Conservation (phyloP, 1,284 basidiomycete species). For the Heterobasidion irregulare region DNA sequence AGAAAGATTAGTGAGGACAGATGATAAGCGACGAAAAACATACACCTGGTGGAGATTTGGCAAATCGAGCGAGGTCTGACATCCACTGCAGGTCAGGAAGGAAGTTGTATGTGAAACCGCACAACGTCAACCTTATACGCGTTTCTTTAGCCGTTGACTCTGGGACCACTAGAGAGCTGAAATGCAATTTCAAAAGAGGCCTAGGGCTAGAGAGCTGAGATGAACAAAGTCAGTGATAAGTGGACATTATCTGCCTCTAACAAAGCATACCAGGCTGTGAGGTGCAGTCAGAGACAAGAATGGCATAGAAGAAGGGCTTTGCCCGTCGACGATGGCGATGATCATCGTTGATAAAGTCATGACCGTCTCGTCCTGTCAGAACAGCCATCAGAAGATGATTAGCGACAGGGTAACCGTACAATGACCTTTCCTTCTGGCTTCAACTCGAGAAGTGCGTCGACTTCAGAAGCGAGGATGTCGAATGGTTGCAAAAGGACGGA, state of each 20-base stretch:
- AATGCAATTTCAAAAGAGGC: conserved; percentile 55
- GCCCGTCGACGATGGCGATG: conserved; percentile 42
- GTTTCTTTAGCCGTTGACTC: conserved; percentile 76
- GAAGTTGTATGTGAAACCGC: conserved; percentile 58
- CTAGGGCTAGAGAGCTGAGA: conserved; percentile 35
- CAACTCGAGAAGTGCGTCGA: conserved; percentile 58
- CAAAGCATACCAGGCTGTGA: conserved; percentile 41
- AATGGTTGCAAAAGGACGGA: conserved; percentile 33
- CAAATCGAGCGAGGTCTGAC: conserved; percentile 56
- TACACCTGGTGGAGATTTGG: conserved; percentile 84
- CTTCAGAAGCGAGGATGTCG: conserved; percentile 51
- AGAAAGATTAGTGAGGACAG: neutral
- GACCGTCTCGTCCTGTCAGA: conserved; percentile 58
- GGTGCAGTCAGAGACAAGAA: conserved; percentile 44
- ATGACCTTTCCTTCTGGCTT: conserved; percentile 64
- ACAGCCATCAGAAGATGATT: neutral
- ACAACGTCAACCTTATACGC: conserved; percentile 55
- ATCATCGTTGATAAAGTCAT: conserved; percentile 59
- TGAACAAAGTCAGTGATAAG: neutral
- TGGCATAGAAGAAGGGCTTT: conserved; percentile 23
- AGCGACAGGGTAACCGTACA: conserved; percentile 1
- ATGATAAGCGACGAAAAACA: conserved; percentile 18
- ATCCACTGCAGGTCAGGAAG: conserved; percentile 62
- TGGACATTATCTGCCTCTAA: neutral
- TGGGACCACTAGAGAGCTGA: conserved; percentile 60